Conservation (phyloP, 192 early-diverging fungal genomes). For the Lunasporangiospora selenospora region DNA sequence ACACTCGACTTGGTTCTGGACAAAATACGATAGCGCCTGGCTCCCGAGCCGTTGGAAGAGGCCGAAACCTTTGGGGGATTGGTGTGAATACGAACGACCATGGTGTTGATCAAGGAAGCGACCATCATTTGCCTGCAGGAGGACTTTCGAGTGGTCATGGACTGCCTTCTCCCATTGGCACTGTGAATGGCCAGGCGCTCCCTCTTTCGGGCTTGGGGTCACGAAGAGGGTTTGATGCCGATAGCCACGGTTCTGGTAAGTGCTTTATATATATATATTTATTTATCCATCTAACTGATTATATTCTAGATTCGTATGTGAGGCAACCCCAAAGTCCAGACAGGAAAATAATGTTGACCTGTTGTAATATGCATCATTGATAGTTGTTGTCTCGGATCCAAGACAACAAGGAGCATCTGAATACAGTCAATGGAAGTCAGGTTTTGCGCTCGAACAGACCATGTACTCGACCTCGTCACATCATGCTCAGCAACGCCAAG, state of each 20-base stretch:
- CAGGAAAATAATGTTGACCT: too few species aligned
- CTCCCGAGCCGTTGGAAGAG: background rate
- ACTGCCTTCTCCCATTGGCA: slow-evolving; percentile 41
- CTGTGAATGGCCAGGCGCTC: slow-evolving; percentile 30
- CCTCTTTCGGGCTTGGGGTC: too few species aligned
- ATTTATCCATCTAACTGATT: too few species aligned
- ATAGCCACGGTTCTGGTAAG: too few species aligned
- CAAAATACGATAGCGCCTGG: background rate
- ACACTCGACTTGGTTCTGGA: slow-evolving; percentile 26
- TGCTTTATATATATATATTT: too few species aligned
- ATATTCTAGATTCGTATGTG: too few species aligned
- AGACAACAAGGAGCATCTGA: slow-evolving; percentile 27
- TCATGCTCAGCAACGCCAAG: slow-evolving; percentile 4
- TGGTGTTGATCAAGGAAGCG: background rate
- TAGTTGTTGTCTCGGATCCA: too few species aligned
- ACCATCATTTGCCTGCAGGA: too few species aligned
- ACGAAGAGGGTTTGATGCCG: slow-evolving; percentile 24
- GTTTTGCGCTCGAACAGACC: slow-evolving; percentile 34
- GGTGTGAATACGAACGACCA: slow-evolving; percentile 3
- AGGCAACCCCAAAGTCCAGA: too few species aligned
- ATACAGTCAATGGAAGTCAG: slow-evolving; percentile 48
- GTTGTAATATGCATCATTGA: too few species aligned
- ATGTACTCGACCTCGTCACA: too few species aligned
- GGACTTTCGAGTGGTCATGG: slow-evolving; percentile 12
- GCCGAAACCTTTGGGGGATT: slow-evolving; percentile 7